Conservation (phyloP, 306 rosid genomes). For the Gastrolobium bilobum region DNA sequence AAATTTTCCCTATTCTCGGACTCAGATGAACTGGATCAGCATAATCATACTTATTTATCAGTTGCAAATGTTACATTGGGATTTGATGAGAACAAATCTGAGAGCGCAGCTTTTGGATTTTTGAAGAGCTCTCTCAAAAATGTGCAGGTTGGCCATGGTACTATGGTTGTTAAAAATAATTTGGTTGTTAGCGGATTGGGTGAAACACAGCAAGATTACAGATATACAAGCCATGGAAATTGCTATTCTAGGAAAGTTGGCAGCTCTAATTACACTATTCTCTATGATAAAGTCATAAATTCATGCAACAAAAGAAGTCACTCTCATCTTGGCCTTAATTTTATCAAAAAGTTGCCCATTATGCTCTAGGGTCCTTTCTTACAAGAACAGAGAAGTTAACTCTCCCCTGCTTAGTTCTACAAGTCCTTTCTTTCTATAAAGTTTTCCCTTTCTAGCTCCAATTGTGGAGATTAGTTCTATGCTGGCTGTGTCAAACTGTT, state of each 20-base stretch:
- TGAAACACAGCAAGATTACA: constrained; percentile 75
- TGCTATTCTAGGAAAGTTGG: constrained; percentile 83
- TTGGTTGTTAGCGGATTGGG: constrained; percentile 72
- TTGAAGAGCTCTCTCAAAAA: constrained; percentile 67
- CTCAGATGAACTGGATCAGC: constrained; percentile 51
- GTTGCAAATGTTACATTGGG: constrained; percentile 67
- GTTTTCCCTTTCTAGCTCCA: constrained; percentile 34
- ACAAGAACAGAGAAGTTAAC: constrained; percentile 16
- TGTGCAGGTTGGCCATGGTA: constrained; percentile 76
- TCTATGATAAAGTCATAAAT: constrained; percentile 63
- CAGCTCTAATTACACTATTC: constrained; percentile 79
- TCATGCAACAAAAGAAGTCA: constrained; percentile 53
- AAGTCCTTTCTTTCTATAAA: constrained; percentile 22
- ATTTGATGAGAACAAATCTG: constrained; percentile 57
- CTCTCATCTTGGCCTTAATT: constrained; percentile 39
- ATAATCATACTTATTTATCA: constrained; percentile 44
- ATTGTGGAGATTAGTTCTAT: constrained; percentile 7
- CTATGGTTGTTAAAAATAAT: constrained; percentile 61
- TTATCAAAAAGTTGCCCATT: constrained; percentile 43
- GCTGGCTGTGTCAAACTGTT: constrained; percentile 28
- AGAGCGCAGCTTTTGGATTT: constrained; percentile 45
- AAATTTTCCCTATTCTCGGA: constrained; percentile 60
- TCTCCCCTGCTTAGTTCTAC: constrained; percentile 3
- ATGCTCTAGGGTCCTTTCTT: constrained; percentile 50
- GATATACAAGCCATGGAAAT: constrained; percentile 49